These are phyloP conservation scores for Candida loeiensis DNA, from an alignment of 805 yeast genomes.

Conservation along the genomic window DNA sequence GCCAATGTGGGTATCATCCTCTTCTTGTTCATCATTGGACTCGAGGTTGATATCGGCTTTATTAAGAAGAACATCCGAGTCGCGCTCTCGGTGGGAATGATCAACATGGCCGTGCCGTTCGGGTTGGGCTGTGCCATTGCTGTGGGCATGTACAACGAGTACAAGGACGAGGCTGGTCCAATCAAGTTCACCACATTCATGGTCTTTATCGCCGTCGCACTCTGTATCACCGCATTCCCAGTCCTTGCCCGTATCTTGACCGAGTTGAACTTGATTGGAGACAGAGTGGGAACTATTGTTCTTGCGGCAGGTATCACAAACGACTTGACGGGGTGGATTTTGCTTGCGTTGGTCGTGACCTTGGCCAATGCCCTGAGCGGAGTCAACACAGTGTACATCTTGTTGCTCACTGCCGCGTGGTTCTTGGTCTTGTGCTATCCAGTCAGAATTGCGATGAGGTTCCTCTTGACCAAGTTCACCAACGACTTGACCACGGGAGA, in stretches of 20 bases:
- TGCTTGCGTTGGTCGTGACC: slow-evolving; percentile 71
- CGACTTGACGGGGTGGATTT: slow-evolving; percentile 78
- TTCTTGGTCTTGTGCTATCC: slow-evolving; percentile 57
- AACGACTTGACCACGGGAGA: slow-evolving; percentile 56
- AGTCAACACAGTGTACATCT: slow-evolving; percentile 64
- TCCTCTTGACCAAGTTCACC: slow-evolving; percentile 42
- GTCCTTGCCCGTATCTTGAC: slow-evolving; percentile 76
- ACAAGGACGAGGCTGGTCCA: slow-evolving; percentile 22
- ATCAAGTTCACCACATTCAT: slow-evolving; percentile 67
- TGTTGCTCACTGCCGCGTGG: slow-evolving; percentile 68
- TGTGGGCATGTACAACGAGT: slow-evolving; percentile 60
- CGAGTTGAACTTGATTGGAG: slow-evolving; percentile 65
- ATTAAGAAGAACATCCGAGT: slow-evolving; percentile 56
- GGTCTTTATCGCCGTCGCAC: slow-evolving; percentile 80
- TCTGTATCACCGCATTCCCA: slow-evolving; percentile 84
- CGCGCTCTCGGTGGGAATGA: slow-evolving; percentile 65
- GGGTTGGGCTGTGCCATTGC: slow-evolving; percentile 75
- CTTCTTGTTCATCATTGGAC: slow-evolving; percentile 71
- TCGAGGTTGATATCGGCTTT: slow-evolving; percentile 71
- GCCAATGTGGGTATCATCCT: slow-evolving; percentile 75
- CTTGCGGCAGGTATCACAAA: slow-evolving; percentile 80
- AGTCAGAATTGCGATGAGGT: slow-evolving; percentile 46
- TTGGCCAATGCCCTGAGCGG: slow-evolving; percentile 71
- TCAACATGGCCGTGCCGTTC: slow-evolving; percentile 75
- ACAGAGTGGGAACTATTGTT: slow-evolving; percentile 68